Base-by-base conservation (phyloP, 2,329 filamentous ascomycete species). In the Exophiala xenobiotica region DNA sequence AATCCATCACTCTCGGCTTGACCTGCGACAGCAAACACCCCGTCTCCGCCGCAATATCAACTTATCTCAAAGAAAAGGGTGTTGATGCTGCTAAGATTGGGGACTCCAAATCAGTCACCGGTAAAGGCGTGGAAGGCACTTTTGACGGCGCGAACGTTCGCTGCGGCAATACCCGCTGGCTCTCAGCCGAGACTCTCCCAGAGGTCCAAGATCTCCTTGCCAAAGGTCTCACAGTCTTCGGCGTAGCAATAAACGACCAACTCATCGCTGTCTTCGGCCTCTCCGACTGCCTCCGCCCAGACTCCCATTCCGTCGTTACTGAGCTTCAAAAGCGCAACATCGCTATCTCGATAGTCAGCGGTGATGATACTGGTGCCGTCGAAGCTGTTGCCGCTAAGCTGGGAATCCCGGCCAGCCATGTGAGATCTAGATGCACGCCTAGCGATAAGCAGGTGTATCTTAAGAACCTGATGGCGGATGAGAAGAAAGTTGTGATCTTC, bases 271-370 rank as follows among this genome's bases (percentile, higher is more conserved):
- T 78, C 18, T 83, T 76, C 57, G 78, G 77, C 2, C 71, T 86
- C 2, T 63, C 71, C 46, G 71, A 75, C 49, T 65, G 58, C 1
- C 63, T 79, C 12, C 73, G 79, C 4, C 71, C 74, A 3, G 81
- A 77, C 58, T 76, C 81, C 4, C 64, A 71, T 0, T 65, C 69
- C 4, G 77, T 81, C 27, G 69, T 87, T 35, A 70, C 72, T 2
- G 72, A 74, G 46, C 73, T 86, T 16, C 66, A 69, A 1, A 55
- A 64, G 3, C 74, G 74, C 14, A 67, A 70, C 16, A 76, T 86
- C 20, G 54, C 63, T 0, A 67, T 80, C 3, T 77, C 78, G 49
- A 69, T 86, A 38, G 71, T 84, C 35, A 83, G 78, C 33, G 81
- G 82, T 23, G 82, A 85, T 54, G 72, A 78, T 46, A 62, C 68